These are phyloP conservation scores for Brassica juncea DNA, from an alignment of 345 rosid species.

Conservation along the genomic window DNA sequence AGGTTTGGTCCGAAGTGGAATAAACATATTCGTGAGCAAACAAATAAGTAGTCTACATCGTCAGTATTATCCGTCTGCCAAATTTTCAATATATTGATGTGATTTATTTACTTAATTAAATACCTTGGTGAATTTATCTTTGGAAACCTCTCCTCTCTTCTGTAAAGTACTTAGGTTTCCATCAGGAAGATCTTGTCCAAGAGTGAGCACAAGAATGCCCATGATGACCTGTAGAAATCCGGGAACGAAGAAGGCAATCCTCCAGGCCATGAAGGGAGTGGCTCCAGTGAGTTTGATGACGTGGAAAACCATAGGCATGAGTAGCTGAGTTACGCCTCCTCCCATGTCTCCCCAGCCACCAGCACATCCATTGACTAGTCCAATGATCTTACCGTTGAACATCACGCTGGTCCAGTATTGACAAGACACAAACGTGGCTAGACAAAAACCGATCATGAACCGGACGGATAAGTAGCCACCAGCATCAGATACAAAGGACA, in stretches of 20 bases:
- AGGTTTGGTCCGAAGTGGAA: too few species aligned
- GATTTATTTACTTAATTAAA: neutral
- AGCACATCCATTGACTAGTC: slow-evolving; percentile 80
- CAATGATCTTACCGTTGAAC: slow-evolving; percentile 79
- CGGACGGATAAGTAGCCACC: slow-evolving; percentile 68
- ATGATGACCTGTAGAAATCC: slow-evolving; percentile 60
- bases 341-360: slow-evolving; percentile 98
- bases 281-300: slow-evolving; percentile 54
- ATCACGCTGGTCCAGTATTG: slow-evolving; percentile 89
- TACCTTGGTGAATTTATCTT: slow-evolving; percentile 80
- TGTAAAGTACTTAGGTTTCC: slow-evolving; percentile 71
- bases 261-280: slow-evolving; percentile 85
- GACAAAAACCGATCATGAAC: slow-evolving; percentile 91
- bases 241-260: slow-evolving; percentile 78
- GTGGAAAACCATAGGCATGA: slow-evolving; percentile 77
- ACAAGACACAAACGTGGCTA: slow-evolving; percentile 89
- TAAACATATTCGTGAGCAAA: neutral
- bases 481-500: slow-evolving; percentile 65
- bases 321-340: slow-evolving; percentile 78
- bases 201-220: slow-evolving; percentile 68
- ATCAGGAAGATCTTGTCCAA: slow-evolving; percentile 92
- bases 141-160: slow-evolving; percentile 69
- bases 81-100: neutral
- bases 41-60: neutral
- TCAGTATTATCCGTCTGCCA: neutral